Base-by-base conservation (phyloP, 805 yeast genomes). In the Zygoascus tannicola region DNA sequence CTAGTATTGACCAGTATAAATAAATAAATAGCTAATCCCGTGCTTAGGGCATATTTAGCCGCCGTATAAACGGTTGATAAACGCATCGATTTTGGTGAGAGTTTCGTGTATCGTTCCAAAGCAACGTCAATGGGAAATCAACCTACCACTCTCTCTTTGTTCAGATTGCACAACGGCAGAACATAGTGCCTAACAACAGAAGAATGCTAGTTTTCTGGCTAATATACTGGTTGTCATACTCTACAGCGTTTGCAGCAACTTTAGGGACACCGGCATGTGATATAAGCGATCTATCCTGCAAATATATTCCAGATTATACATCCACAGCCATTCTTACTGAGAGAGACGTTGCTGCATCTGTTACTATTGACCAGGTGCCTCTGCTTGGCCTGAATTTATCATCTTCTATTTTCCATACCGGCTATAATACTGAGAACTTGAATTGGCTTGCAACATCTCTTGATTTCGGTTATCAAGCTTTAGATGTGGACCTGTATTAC, bases 401-500 rank as follows among this genome's bases (percentile, higher is more conserved):
- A 23, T 42, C 55, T 2, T 54, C 53, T 4, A 35, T 67, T 2
- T 61, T 67, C 44, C 44, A 51, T 8, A 33, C 46, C 22, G 69
- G 67, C 12, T 66, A 65, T 44, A 55, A 58, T 1, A 34, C 37
- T 16, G 50, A 47, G 12, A 48, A 62, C 2, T 44, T 66, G n/a
- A 19, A 42, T 3, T 40, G 38, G 5, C 26, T 62, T 8, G 42
- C 37, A 18, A 49, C 44, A 7, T 48, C 59, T 4, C 53, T 70
- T 23, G 53, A 50, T 12, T 53, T 51, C 0, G 75, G 76, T 4
- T 59, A 60, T 38, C 60, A 56, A 20, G 52, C 62, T 3, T 39
- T 70, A 16, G 54, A 63, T 48, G 33, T 75, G 4, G 78, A 78
- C 52, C 52, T 75, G n/a, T 76, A 70, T 56, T 62, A 63, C 30